phyloP scores from a whole-genome alignment of 768 basidiomycete species.

The Trametes punicea region DNA sequence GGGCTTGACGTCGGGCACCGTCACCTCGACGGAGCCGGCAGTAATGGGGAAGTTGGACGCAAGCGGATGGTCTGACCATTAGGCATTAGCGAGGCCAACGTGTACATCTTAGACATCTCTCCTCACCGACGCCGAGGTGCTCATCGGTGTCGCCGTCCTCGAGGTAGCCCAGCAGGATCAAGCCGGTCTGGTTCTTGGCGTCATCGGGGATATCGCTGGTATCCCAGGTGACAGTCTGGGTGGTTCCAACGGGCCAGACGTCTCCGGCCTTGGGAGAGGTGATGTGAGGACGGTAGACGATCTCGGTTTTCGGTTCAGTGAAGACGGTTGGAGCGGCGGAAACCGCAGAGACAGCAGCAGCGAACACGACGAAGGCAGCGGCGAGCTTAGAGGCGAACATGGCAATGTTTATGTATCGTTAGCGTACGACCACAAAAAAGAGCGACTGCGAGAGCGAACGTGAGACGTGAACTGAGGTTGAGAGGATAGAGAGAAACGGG shows the following conservation, averaged over 20 bases:
- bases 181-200: constrained; percentile 34
- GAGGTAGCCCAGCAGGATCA: constrained; percentile 44
- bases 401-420: constrained; percentile 4
- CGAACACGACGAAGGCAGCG: constrained; percentile 25
- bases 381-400: constrained; percentile 21
- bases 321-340: constrained; percentile 27
- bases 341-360: constrained; percentile 31
- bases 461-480: neutral
- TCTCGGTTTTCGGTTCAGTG: constrained; percentile 30
- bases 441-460: constrained; percentile 2
- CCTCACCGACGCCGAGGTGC: constrained; percentile 49
- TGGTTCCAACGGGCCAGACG: constrained; percentile 38
- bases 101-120: too few species aligned
- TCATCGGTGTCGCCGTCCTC: constrained; percentile 37
- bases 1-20: constrained; percentile 35
- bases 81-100: neutral
- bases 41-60: constrained; percentile 39
- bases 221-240: constrained; percentile 45
- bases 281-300: constrained; percentile 42
- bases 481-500: neutral
- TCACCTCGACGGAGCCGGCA: constrained; percentile 38
- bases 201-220: constrained; percentile 37
- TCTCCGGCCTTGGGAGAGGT: constrained; percentile 33
- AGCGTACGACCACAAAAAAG: constrained; percentile 7
- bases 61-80: constrained; percentile 39